These are phyloP conservation scores for Apiospora phragmitis DNA, from an alignment of 2,329 filamentous ascomycete species.

Conservation along the genomic window DNA sequence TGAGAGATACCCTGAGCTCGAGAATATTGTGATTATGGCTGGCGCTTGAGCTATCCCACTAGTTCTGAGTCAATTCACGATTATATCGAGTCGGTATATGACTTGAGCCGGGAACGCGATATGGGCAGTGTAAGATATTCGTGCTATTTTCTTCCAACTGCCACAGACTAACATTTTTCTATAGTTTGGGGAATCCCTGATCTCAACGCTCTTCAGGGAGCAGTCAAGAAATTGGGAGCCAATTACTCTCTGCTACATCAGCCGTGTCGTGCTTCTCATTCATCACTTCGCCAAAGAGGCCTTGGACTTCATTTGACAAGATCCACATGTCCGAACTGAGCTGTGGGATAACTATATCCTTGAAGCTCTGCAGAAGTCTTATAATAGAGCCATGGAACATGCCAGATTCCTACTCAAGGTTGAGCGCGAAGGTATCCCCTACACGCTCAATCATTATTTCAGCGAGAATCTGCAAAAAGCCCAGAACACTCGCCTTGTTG, in stretches of 20 bases:
- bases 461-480: conserved; percentile 33
- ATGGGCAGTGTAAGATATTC: conserved; percentile 36
- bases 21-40: not conserved
- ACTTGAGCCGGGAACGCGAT: conserved; percentile 41
- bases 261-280: conserved; percentile 41
- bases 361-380: conserved; percentile 42
- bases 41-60: not conserved
- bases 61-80: conserved; percentile 32
- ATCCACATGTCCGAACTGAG: conserved; percentile 38
- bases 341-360: conserved; percentile 40
- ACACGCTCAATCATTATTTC: conserved; percentile 54
- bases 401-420: conserved; percentile 47
- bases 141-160: not conserved
- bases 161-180: not conserved
- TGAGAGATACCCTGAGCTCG: not conserved
- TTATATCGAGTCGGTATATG: conserved; percentile 45
- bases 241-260: conserved; percentile 46
- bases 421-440: conserved; percentile 41
- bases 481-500: conserved; percentile 15
- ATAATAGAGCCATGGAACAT: conserved; percentile 44
- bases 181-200: conserved; percentile 27
- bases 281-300: conserved; percentile 45
- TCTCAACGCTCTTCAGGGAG: conserved; percentile 44
- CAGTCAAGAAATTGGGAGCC: conserved; percentile 50
- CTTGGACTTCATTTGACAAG: conserved; percentile 41